A percentile compares a stretch with the other conserved stretches of the same genome.
phyloP scores from a whole-genome alignment of 192 early-diverging fungal species.

The Backusella australiensis region DNA sequence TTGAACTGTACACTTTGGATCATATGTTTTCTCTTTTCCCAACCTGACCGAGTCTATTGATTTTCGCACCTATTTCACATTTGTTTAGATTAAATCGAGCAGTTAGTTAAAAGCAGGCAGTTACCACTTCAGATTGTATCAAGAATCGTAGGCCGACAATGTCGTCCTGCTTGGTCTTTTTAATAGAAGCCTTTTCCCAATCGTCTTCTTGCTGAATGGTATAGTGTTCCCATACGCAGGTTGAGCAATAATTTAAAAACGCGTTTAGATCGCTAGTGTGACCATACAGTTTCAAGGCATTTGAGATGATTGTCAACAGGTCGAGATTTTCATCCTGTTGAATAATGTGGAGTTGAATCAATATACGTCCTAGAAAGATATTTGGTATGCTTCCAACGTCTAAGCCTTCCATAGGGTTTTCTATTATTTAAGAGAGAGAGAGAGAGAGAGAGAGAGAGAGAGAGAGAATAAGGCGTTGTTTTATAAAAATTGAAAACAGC shows the following conservation, averaged over 20 bases:
- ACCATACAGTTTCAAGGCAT: background rate
- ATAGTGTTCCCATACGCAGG: background rate
- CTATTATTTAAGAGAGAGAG: too few relatives aligned
- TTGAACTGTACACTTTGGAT: background rate
- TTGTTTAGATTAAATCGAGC: background rate
- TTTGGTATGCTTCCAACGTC: background rate
- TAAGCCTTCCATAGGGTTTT: conserved; percentile 9
- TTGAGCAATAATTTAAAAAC: conserved; percentile 9
- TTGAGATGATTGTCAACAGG: background rate
- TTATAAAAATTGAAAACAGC: background rate
- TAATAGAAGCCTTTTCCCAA: conserved; percentile 4
- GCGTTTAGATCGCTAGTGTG: conserved; percentile 2
- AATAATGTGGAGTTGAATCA: background rate
- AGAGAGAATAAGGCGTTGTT: background rate
- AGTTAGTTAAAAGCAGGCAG: too few relatives aligned
- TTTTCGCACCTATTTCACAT: background rate
- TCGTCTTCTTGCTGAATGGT: background rate
- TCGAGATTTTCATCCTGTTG: background rate
- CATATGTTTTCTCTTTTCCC: background rate
- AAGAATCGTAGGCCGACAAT: conserved; percentile 3
- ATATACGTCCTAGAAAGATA: background rate
- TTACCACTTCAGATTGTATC: conserved; percentile 2
- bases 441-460: too few relatives aligned
- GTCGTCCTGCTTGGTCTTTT: background rate
- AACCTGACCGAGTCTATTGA: background rate